Evolutionary conservation across 139 green algal species (phyloP).

Genomic region (Auxenochlorella protothecoides): DNA sequence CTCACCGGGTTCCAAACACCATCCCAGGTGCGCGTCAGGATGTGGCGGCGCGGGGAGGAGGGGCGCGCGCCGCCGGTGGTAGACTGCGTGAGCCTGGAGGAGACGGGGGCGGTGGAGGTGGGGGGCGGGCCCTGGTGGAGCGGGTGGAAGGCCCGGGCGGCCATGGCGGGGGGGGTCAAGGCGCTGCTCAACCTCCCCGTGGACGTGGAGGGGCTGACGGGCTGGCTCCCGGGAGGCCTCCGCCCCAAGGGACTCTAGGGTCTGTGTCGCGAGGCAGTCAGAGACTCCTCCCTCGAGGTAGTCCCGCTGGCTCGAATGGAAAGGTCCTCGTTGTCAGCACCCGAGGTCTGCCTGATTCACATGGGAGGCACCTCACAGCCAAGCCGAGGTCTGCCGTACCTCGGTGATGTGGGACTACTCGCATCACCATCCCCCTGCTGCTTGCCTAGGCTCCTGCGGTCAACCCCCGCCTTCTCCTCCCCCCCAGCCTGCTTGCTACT

Average conservation of each 20-base stretch:
- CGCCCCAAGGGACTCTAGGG: constrained; percentile 15
- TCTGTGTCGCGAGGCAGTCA: no score
- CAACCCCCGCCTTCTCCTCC: no score
- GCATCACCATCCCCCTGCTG: no score
- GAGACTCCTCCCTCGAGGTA: no score
- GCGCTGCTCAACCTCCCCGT: constrained; percentile 61
- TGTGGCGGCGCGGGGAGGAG: constrained; percentile 43
- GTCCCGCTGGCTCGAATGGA: no score
- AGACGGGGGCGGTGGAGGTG: constrained; percentile 66
- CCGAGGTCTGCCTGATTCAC: no score
- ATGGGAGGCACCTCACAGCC: no score
- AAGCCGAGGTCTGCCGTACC: no score
- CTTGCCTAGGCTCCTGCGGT: no score
- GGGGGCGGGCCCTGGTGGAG: constrained; percentile 87
- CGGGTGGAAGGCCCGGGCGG: constrained; percentile 56
- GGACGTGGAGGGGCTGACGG: constrained; percentile 46
- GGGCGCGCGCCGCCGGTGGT: constrained; percentile 31
- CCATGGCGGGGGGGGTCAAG: constrained; percentile 72
- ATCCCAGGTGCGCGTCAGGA: constrained; percentile 30
- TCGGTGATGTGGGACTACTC: no score
- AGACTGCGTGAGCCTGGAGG: constrained; percentile 42
- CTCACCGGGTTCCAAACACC: background rate
- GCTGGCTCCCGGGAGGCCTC: constrained; percentile 31
- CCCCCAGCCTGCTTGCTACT: no score
- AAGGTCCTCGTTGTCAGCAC: no score